Percentiles rank a stretch among this genome's conserved stretches.
Evolutionary conservation across 1,284 basidiomycete genomes (phyloP).

Genomic region (Meira nashicola): DNA sequence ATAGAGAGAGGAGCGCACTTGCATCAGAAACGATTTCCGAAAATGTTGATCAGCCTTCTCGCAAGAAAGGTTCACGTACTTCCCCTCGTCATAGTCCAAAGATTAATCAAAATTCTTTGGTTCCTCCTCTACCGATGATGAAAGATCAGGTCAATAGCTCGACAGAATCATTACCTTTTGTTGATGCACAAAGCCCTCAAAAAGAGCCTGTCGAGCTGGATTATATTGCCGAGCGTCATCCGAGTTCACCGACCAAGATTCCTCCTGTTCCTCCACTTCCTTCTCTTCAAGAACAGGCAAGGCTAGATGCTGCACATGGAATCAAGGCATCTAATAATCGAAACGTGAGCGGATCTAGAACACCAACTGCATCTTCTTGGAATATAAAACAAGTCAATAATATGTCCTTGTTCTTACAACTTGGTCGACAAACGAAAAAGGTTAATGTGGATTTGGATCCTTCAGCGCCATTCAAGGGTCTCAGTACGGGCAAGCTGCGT

Average conservation of each 20-base stretch:
- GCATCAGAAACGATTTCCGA: too few relatives aligned
- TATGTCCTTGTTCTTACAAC: conserved; percentile 70
- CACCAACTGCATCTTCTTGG: neutral
- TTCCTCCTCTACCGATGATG: neutral
- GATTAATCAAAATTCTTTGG: too few relatives aligned
- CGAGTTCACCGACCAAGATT: neutral
- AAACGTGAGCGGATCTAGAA: neutral
- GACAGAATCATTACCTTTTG: conserved; percentile 33
- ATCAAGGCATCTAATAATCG: neutral
- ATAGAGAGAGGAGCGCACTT: too few relatives aligned
- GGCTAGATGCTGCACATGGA: conserved; percentile 11
- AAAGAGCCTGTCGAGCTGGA: neutral
- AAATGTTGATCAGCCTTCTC: too few relatives aligned
- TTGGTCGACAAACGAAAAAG: conserved; percentile 89
- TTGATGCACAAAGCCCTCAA: conserved; percentile 20
- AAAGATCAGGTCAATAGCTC: conserved; percentile 23
- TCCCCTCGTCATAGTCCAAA: too few relatives aligned
- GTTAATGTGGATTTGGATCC: conserved; percentile 62
- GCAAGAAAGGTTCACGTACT: too few relatives aligned
- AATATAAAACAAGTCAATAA: neutral
- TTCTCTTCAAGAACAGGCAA: conserved; percentile 7
- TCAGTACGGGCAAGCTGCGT: conserved; percentile 69
- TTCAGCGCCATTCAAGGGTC: conserved; percentile 29
- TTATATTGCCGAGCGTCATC: too few relatives aligned
- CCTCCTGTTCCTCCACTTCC: conserved; percentile 17